phyloP scores from a whole-genome alignment of 345 rosid genomes.

The Eucalyptus melliodora region DNA sequence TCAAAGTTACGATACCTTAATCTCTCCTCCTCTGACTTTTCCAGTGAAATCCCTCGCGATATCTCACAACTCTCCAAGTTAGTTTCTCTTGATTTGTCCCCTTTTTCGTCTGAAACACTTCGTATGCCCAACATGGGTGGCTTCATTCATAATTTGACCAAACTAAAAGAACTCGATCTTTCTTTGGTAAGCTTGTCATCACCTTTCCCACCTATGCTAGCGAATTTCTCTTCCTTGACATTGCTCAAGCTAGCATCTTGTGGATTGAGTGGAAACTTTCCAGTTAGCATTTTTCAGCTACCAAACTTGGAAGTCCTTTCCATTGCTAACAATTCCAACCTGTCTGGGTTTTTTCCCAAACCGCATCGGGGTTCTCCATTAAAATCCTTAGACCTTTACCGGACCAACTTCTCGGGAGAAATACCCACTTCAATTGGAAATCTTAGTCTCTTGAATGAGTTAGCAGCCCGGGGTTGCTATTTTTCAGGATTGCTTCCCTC shows the following conservation, averaged over 20 bases:
- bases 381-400: not conserved
- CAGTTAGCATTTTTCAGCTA: not conserved
- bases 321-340: not conserved
- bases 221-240: not conserved
- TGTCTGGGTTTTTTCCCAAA: not conserved
- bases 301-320: not conserved
- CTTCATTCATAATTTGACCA: not conserved
- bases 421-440: not conserved
- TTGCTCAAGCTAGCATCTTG: not conserved
- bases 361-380: not conserved
- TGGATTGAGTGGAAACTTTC: not conserved
- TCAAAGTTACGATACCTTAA: not conserved
- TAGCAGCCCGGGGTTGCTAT: fast-evolving
- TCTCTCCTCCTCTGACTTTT: not conserved
- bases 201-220: not conserved
- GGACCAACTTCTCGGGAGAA: not conserved
- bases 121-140: not conserved
- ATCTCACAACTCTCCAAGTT: not conserved
- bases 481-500: not conserved
- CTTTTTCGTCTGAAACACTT: not conserved
- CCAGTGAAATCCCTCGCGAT: not conserved
- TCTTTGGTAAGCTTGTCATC: not conserved
- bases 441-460: not conserved
- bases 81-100: not conserved
- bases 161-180: not conserved